Conservation (phyloP, 2,329 filamentous ascomycete species). For the Colletotrichum godetiae region DNA sequence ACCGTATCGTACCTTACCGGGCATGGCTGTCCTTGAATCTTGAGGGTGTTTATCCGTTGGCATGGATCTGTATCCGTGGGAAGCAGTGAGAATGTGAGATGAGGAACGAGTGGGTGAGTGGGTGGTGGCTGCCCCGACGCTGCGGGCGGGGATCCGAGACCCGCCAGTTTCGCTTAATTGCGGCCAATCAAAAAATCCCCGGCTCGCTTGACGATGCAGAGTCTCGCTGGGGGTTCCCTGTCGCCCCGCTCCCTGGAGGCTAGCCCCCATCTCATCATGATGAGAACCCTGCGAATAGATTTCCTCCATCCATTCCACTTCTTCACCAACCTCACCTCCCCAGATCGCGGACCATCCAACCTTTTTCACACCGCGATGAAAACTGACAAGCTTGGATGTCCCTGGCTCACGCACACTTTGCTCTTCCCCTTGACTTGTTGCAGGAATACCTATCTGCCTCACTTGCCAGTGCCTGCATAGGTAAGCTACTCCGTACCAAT, state of each 20-base stretch:
- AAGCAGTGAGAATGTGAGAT: background rate
- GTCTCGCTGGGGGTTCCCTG: slow-evolving; percentile 7
- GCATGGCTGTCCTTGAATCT: no score
- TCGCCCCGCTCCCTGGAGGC: no score
- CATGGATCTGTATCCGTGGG: no score
- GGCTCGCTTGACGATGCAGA: slow-evolving; percentile 44
- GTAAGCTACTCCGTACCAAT: background rate
- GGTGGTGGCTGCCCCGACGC: slow-evolving; percentile 2
- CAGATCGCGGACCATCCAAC: background rate
- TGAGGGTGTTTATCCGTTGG: no score
- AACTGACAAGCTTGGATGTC: background rate
- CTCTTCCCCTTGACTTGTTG: no score
- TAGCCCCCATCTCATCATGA: no score
- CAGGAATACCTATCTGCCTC: background rate
- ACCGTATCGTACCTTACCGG: no score
- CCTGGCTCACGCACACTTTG: background rate
- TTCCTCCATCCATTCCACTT: background rate
- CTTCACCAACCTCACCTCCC: background rate
- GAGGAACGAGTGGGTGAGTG: background rate
- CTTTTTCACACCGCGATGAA: background rate
- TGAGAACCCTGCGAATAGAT: background rate
- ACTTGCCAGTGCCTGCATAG: background rate
- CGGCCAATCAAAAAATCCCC: slow-evolving; percentile 47
- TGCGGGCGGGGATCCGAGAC: slow-evolving; percentile 4
- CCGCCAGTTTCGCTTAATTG: slow-evolving; percentile 44